Base-by-base conservation (phyloP, 1,139 yeast genomes). In the Blastobotrys arbuscula region DNA sequence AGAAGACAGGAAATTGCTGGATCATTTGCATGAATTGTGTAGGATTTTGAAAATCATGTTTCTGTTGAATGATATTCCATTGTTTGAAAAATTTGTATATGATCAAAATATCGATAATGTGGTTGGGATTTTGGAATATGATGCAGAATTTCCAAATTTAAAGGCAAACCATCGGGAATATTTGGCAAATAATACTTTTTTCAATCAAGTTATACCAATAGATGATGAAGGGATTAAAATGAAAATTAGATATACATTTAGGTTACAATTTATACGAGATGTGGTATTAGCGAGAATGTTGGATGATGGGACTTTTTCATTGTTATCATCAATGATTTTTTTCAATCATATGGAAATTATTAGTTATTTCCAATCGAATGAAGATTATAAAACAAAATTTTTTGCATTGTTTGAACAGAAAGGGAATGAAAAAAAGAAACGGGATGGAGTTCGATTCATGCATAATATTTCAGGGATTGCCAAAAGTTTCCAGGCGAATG, bases 121-220 rank as follows among this genome's bases (percentile, higher is more conserved):
- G 5, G 77, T 84, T 9, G 95, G 96, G 0, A 84, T 88, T n/a
- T 68, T 92, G 44, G 98, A 92, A 64, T 92, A 60, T 57, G 97
- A 90, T 62, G 85, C 94, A 0, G 95, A 85, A 50, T 86, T 76
- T 23, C 95, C 96, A 0, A 74, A 74, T 20, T 73, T 76, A 55
- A 89, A 87, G 65, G 88, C 96, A 1, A 82, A 85, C 57, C 88
- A 87, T 67, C 72, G 97, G 43, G 79, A 77, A 18, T 82, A 78
- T 59, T 66, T 88, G 31, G 62, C 67, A 4, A 76, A 80, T 47
- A 78, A 79, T 47, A 71, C 83, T 10, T 75, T 72, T 36, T 84
- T 86, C 66, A 83, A 83, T 61, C 82, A 84, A 57, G 85, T 90
- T 3, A 69, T 88, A 18, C 89, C 90, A 1, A 71, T 83, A 6